Base-by-base conservation (phyloP, 2,329 filamentous ascomycete species). In the Cercospora sojina region DNA sequence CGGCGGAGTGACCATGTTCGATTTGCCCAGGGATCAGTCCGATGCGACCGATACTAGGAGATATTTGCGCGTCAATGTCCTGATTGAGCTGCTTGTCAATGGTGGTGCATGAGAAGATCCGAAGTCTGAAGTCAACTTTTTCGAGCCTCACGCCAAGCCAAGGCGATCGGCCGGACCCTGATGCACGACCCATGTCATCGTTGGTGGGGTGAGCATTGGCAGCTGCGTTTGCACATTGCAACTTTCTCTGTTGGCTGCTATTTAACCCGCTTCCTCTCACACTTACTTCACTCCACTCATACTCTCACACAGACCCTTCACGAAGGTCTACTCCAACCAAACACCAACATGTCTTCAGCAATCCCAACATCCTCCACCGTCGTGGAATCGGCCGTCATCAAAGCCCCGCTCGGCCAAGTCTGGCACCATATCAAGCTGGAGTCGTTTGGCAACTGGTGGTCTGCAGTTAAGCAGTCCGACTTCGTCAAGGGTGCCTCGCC, bases 391-490 rank as follows among this genome's bases (percentile, higher is more conserved):
- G 84, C 86, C 75, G 87, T 91, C 78, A 90, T 91, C 79, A 83
- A 86, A 51, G 88, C 88, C 41, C 86, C 86, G 35, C 84, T 91
- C 77, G 84, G 84, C 74, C 79, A 85, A 71, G 88, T 91, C 77
- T 91, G 89, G 89, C 89, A 91, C 82, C 83, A 87, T 74, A 88
- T 91, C 85, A 91, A 91, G 84, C 86, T 91, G 43, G 85, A 87
- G 78, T 83, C 88, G 77, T 91, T 91, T 79, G 78, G 80, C 81
- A 83, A 85, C 74, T 91, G 90, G 82, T 91, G 88, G 87, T 81
- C 82, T 53, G 84, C 85, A 69, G 83, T 91, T 53, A 81, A 84
- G 70, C 84, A 84, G 75, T 86, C 84, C 77, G 87, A 90, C 41
- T 83, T 81, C 73, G 86, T 88, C 78, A 88, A 89, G 81, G 87